Conservation (phyloP, 345 rosid species). For the Noccaea caerulescens region DNA sequence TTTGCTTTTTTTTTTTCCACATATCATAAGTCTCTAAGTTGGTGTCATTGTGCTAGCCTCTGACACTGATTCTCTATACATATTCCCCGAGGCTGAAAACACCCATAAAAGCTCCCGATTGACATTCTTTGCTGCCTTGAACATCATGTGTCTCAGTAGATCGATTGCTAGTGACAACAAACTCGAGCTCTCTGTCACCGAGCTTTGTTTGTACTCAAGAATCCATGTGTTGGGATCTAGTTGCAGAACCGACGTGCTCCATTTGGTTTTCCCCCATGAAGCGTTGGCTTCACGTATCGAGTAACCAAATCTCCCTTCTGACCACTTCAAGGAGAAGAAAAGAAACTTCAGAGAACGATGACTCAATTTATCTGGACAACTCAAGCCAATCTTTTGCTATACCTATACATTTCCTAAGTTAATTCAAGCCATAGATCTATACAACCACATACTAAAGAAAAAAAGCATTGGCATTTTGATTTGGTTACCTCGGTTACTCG, state of each 20-base stretch:
- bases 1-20: background rate
- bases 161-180: slow-evolving; percentile 54
- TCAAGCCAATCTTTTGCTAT: background rate
- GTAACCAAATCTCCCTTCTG: slow-evolving; percentile 59
- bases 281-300: slow-evolving; percentile 50
- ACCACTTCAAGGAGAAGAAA: slow-evolving; percentile 58
- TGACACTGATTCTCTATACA: slow-evolving; percentile 33
- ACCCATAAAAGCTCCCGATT: slow-evolving; percentile 30
- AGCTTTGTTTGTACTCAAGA: slow-evolving; percentile 67
- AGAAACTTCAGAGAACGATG: background rate
- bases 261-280: slow-evolving; percentile 63
- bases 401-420: slow-evolving; percentile 1
- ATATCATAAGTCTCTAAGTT: slow-evolving; percentile 29
- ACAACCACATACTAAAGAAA: background rate
- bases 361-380: background rate
- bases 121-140: slow-evolving; percentile 34
- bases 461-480: background rate
- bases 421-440: background rate
- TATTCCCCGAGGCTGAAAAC: slow-evolving; percentile 30
- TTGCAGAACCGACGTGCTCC: slow-evolving; percentile 63
- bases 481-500: slow-evolving; percentile 72
- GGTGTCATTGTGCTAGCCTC: slow-evolving; percentile 40
- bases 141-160: slow-evolving; percentile 47
- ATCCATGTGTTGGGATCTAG: slow-evolving; percentile 80
- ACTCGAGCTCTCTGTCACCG: slow-evolving; percentile 53